Conservation (phyloP, 495 filamentous ascomycete genomes). For the Podospora didyma region DNA sequence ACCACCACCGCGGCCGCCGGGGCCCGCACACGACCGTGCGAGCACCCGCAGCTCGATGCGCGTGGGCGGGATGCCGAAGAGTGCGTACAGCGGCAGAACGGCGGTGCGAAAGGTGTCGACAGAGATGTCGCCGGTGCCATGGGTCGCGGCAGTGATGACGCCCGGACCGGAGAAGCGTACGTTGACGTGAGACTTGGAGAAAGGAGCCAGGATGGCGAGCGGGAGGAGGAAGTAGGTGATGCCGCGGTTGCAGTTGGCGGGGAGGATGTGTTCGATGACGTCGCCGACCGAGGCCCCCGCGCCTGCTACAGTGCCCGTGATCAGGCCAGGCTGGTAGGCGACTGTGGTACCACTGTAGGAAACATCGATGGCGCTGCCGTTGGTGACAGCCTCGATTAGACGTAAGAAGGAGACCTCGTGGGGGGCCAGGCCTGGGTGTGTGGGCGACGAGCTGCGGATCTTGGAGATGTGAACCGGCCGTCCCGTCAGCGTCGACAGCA, state of each 20-base stretch:
- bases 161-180: slow-evolving; percentile 85
- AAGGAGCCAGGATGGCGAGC: slow-evolving; percentile 86
- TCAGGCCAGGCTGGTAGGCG: slow-evolving; percentile 85
- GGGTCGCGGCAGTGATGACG: slow-evolving; percentile 85
- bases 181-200: slow-evolving; percentile 83
- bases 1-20: slow-evolving; percentile 70
- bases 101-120: slow-evolving; percentile 93
- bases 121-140: slow-evolving; percentile 68
- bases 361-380: slow-evolving; percentile 91
- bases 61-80: slow-evolving; percentile 77
- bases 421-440: slow-evolving; percentile 79
- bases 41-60: slow-evolving; percentile 86
- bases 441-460: slow-evolving; percentile 81
- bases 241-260: slow-evolving; percentile 68
- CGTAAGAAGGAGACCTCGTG: slow-evolving; percentile 96
- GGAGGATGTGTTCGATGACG: slow-evolving; percentile 72
- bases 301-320: slow-evolving; percentile 72
- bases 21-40: slow-evolving; percentile 69
- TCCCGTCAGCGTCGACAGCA: slow-evolving; percentile 88
- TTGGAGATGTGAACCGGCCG: slow-evolving; percentile 84
- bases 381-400: slow-evolving; percentile 89
- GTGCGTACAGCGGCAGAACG: slow-evolving; percentile 80
- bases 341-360: slow-evolving; percentile 91
- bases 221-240: slow-evolving; percentile 91
- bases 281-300: slow-evolving; percentile 61